Base-by-base conservation (phyloP, 257 asterid species). In the Petunia axillaris region DNA sequence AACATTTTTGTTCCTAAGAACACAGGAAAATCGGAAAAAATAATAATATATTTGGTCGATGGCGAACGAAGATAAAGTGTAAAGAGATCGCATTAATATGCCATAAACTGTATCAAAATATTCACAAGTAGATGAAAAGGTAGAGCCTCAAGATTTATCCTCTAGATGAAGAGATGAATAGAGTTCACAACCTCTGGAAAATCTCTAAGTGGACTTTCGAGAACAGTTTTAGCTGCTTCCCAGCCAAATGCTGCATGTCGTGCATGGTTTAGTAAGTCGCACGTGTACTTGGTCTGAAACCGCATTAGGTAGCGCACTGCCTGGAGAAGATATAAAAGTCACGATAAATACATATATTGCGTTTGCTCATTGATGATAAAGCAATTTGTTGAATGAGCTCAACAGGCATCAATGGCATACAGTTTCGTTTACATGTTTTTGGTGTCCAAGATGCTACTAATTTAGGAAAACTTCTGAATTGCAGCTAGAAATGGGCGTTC, bases 301-400 rank as follows among this genome's bases (percentile, higher is more conserved):
- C 99, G 91, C 99, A 96, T 94, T 75, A 96, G 89, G 85, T 96
- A 96, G 40, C 98, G 97, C 83, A 96, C 79, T 43, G 98, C 98
- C 99, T 95, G 91, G 68, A 35, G 79, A 59, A 62, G 37, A 46
- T n/a, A 65, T 25, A 44, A 5, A 76, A 8, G n/a, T 77, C 48
- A 75, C 54, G 43, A 44, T 40, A 13, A 54, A 43, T 37, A 6
- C 46, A 50, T 50, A 50, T 50, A 62, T 10, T 66, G 25, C 6
- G 38, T 25, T 66, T 66, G 54, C 3, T 36, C 38, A 41, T 66
- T 1, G 7, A 8, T 64, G 10, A 64, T 39, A 64, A 39, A 64
- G 35, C 75, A 14, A 66, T 40, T 40, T 66, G 50, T 48, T 67
- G 43, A 71, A 48, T 71, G 77, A 43, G 35, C 60, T 10, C 60